These are phyloP conservation scores for Astrocystis sublimbata DNA, from an alignment of 495 filamentous ascomycete genomes.

Conservation along the genomic window DNA sequence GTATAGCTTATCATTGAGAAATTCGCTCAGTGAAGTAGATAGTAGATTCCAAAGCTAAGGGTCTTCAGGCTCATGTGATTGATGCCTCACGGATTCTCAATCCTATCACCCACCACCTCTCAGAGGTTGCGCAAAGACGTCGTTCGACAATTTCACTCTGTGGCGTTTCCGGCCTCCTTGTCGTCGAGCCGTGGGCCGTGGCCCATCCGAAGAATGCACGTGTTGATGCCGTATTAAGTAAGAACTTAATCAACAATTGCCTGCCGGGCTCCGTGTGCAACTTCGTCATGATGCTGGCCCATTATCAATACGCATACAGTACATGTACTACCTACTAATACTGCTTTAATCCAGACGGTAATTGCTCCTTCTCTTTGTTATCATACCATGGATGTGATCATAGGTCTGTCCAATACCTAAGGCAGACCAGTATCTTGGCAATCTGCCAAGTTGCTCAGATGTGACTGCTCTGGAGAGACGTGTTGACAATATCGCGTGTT, in stretches of 20 bases:
- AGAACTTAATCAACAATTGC: constrained; percentile 16
- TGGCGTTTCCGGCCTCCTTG: neutral
- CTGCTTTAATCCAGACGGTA: no score
- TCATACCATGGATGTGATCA: no score
- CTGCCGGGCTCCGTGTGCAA: constrained; percentile 9
- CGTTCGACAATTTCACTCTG: neutral
- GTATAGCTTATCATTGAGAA: neutral
- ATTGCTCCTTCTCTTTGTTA: no score
- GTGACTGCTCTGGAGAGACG: neutral
- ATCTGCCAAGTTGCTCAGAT: neutral
- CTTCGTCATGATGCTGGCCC: neutral
- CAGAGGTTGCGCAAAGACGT: neutral
- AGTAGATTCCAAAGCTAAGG: neutral
- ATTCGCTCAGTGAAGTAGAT: constrained; percentile 2
- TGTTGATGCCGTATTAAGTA: constrained; percentile 17
- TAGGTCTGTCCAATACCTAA: no score
- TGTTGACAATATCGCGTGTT: neutral
- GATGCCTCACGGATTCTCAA: neutral
- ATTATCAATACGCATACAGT: no score
- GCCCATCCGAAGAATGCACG: neutral
- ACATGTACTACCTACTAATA: no score
- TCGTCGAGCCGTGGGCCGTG: neutral
- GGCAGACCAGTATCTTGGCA: neutral
- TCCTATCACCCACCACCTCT: neutral
- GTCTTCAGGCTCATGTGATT: neutral